phyloP scores from a whole-genome alignment of 2,329 filamentous ascomycete genomes.

The Sarocladium kiliense region DNA sequence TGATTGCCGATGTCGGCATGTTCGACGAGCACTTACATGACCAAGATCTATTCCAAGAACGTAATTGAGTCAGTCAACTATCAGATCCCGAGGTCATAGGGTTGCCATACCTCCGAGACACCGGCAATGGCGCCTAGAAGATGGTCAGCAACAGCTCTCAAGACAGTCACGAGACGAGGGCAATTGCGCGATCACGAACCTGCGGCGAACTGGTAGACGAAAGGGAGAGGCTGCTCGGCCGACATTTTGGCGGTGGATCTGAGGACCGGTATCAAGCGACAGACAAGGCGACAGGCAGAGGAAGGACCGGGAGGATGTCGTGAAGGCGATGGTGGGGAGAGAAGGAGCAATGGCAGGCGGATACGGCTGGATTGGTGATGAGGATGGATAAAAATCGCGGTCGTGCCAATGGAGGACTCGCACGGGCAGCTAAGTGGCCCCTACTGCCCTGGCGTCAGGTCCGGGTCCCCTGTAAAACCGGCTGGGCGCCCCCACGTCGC shows the following conservation, averaged over 20 bases:
- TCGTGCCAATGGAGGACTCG: not conserved
- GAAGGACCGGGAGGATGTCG: not conserved
- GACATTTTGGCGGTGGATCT: conserved; percentile 46
- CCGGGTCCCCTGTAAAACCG: not conserved
- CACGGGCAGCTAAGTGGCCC: not conserved
- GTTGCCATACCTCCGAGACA: conserved; percentile 79
- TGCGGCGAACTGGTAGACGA: conserved; percentile 91
- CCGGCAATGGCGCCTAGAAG: conserved; percentile 79
- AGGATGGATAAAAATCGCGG: conserved; percentile 2
- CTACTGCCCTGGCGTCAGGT: not conserved
- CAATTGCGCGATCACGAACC: conserved; percentile 46
- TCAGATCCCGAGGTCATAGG: conserved; percentile 10
- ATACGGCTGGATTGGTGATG: not conserved
- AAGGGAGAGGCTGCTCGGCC: conserved; percentile 71
- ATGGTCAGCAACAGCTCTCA: conserved; percentile 12
- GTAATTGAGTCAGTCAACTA: conserved; percentile 5
- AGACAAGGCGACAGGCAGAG: conserved; percentile 8
- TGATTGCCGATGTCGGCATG: not conserved
- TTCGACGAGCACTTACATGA: conserved; percentile 58
- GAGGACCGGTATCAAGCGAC: not conserved
- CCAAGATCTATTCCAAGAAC: conserved; percentile 62
- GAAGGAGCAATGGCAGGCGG: not conserved
- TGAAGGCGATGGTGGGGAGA: conserved; percentile 4
- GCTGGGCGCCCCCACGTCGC: not conserved
- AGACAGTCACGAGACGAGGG: conserved; percentile 10